A percentile compares a stretch with the other conserved stretches of the same genome.
Conservation (phyloP, 2,329 filamentous ascomycete species). For the Diplodia scrobiculata region DNA sequence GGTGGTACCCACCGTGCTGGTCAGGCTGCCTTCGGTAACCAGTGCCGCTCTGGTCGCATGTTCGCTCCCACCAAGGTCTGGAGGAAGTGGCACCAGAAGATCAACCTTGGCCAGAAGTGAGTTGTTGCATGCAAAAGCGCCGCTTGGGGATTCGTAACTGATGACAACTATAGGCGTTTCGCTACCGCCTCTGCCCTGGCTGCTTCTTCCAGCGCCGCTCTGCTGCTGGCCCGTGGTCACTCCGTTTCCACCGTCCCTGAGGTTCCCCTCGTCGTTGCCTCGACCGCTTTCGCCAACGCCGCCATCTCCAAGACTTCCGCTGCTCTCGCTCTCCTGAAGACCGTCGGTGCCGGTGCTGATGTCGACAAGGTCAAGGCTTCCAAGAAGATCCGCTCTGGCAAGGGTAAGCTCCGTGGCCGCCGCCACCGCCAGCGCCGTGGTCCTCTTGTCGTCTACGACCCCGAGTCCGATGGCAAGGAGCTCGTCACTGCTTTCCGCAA, state of each 20-base stretch:
- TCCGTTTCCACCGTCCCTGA: conserved; percentile 88
- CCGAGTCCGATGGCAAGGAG: conserved; percentile 91
- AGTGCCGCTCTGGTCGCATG: conserved; percentile 99
- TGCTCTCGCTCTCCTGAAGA: conserved; percentile 83
- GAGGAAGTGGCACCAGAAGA: conserved; percentile 99
- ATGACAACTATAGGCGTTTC: conserved; percentile 69
- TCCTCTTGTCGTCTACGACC: conserved; percentile 96
- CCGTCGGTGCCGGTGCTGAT: conserved; percentile 85
- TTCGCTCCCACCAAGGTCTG: conserved; percentile 99
- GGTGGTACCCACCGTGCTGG: conserved; percentile 99
- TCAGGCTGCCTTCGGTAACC: conserved; percentile 99
- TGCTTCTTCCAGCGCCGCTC: conserved; percentile 90
- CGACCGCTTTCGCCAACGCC: conserved; percentile 77
- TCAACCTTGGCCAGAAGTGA: conserved; percentile 98
- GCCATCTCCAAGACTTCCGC: conserved; percentile 85
- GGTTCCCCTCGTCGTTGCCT: conserved; percentile 95
- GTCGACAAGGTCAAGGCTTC: conserved; percentile 94
- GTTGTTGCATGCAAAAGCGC: conserved; percentile 38
- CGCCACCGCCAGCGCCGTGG: conserved; percentile 97
- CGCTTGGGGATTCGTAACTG: conserved; percentile 31
- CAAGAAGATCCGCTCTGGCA: conserved; percentile 95
- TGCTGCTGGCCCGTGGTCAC: conserved; percentile 96
- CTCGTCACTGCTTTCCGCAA: conserved; percentile 96
- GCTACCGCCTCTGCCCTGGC: conserved; percentile 96
- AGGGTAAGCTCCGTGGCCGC: conserved; percentile 97